A percentile compares a stretch with the other conserved stretches of the same genome.
These are phyloP conservation scores for Wickerhamiella infanticola DNA, from an alignment of 1,139 yeast species.

Conservation along the genomic window DNA sequence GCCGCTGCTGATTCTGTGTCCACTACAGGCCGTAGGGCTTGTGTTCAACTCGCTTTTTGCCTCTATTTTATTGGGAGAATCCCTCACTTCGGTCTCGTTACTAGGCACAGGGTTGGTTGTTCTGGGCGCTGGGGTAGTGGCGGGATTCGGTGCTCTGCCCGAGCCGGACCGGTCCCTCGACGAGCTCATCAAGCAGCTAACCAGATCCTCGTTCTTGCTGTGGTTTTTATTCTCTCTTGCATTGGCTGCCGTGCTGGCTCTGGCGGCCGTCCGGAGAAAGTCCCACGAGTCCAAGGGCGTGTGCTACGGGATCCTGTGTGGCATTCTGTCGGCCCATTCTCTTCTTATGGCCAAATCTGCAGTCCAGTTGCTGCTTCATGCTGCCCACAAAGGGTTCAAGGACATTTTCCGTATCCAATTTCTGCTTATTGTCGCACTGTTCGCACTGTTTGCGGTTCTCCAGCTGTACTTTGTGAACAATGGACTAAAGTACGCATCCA, in stretches of 20 bases:
- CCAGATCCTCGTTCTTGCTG: slow-evolving; percentile 27
- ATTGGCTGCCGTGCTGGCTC: slow-evolving; percentile 14
- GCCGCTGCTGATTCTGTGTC: slow-evolving; percentile 66
- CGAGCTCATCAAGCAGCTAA: slow-evolving; percentile 31
- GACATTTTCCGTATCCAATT: slow-evolving; percentile 26
- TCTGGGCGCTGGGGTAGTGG: slow-evolving; percentile 66
- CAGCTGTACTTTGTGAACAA: slow-evolving; percentile 63
- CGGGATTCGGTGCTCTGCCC: slow-evolving; percentile 47
- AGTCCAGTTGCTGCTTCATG: slow-evolving; percentile 36
- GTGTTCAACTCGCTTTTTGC: slow-evolving; percentile 76
- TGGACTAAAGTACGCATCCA: slow-evolving; percentile 57
- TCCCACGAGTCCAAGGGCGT: slow-evolving; percentile 30
- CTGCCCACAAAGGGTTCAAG: slow-evolving; percentile 6
- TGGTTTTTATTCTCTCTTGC: slow-evolving; percentile 31
- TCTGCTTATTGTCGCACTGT: slow-evolving; percentile 39
- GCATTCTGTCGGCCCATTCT: slow-evolving; percentile 74
- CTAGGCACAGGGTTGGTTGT: slow-evolving; percentile 56
- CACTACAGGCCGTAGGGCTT: slow-evolving; percentile 78
- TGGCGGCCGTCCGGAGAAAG: slow-evolving; percentile 4
- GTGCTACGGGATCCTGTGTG: slow-evolving; percentile 55
- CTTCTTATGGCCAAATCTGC: slow-evolving; percentile 71
- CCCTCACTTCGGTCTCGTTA: slow-evolving; percentile 41
- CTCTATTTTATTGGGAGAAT: slow-evolving; percentile 49
- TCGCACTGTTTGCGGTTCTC: slow-evolving; percentile 53
- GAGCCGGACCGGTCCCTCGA: slow-evolving; percentile 38